Conservation (phyloP, 495 filamentous ascomycete species). For the Podospora sp. region DNA sequence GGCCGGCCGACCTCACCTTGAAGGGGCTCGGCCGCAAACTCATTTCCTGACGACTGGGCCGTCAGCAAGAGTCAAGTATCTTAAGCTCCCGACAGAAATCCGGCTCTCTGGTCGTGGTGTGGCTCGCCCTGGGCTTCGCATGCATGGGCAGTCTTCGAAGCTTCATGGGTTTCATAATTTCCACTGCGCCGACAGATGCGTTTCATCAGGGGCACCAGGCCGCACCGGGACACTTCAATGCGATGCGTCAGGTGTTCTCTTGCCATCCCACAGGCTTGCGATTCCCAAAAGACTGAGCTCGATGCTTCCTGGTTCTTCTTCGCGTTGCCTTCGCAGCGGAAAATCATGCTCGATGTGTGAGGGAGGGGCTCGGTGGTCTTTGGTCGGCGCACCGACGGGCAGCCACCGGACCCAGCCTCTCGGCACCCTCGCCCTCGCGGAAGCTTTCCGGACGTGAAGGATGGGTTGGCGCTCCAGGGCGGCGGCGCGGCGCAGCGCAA, state of each 20-base stretch:
- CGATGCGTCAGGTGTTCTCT: background rate
- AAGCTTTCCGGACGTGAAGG: constrained; percentile 17
- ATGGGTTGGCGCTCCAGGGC: background rate
- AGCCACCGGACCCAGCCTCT: constrained; percentile 20
- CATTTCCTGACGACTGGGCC: background rate
- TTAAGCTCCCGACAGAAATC: background rate
- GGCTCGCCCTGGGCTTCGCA: background rate
- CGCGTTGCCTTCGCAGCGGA: background rate
- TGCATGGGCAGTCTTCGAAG: constrained; percentile 9
- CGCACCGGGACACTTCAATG: background rate
- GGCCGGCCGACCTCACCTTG: background rate
- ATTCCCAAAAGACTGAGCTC: background rate
- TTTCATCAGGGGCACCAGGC: constrained; percentile 11
- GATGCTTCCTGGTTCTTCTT: background rate
- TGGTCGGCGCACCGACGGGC: background rate
- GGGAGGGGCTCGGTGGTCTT: too few species aligned
- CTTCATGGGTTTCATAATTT: constrained; percentile 22
- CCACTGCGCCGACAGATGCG: constrained; percentile 7
- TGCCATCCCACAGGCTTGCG: background rate
- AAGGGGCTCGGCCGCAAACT: background rate
- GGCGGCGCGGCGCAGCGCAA: background rate
- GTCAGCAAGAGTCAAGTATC: background rate
- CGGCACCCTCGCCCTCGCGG: constrained; percentile 22
- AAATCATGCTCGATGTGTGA: background rate
- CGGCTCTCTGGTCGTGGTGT: background rate